Evolutionary conservation across 2,329 filamentous ascomycete species (phyloP).

Genomic region (Aureobasidium pullulans): DNA sequence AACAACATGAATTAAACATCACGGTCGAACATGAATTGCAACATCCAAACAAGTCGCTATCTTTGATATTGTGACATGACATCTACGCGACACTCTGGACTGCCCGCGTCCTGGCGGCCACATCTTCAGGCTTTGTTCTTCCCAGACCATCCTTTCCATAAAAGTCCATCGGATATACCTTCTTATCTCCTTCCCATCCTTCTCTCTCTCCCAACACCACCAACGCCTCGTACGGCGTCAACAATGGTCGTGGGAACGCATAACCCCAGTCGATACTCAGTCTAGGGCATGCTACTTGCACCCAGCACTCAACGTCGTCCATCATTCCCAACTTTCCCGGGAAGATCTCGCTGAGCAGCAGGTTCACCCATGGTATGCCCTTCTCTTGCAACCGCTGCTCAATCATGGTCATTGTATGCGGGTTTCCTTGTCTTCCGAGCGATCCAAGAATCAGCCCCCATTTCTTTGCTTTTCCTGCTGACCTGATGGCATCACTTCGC

Average conservation of each 20-base stretch:
- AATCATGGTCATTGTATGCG: constrained; percentile 81
- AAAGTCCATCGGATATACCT: constrained; percentile 89
- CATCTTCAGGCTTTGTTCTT: constrained; percentile 51
- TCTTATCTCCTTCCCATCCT: constrained; percentile 47
- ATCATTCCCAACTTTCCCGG: constrained; percentile 92
- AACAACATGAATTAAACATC: neutral
- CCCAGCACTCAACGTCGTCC: constrained; percentile 91
- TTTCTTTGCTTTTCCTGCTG: constrained; percentile 69
- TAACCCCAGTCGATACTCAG: constrained; percentile 99
- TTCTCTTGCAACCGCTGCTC: constrained; percentile 65
- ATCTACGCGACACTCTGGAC: constrained; percentile 12
- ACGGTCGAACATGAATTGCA: neutral
- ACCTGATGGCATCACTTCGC: constrained; percentile 66
- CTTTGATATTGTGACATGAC: too few relatives aligned
- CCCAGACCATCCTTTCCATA: constrained; percentile 89
- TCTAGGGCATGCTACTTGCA: constrained; percentile 94
- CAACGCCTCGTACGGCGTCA: constrained; percentile 93
- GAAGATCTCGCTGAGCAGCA: constrained; percentile 91
- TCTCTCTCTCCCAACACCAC: constrained; percentile 75
- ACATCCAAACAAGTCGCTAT: neutral
- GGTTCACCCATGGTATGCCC: constrained; percentile 73
- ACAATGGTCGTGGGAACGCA: constrained; percentile 77
- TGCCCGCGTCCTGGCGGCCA: constrained; percentile 14
- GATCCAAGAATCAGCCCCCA: constrained; percentile 95
- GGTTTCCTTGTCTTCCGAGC: constrained; percentile 89